Evolutionary conservation across 2,329 filamentous ascomycete genomes (phyloP), one percentile per base, ranked within the genome.

Genomic region (Trichoderma oligosporum): DNA sequence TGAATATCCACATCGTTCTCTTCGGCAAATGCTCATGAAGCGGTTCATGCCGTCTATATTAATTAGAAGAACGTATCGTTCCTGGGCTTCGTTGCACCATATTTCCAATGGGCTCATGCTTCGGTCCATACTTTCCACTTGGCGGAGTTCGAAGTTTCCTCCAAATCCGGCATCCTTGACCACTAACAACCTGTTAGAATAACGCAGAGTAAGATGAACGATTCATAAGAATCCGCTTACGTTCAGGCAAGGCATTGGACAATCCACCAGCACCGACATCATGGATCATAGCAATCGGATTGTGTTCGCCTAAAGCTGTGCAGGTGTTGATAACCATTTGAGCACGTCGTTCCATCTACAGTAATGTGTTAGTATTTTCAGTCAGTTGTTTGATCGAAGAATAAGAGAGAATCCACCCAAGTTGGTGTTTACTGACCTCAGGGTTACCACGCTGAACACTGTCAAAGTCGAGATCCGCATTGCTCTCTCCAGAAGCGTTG

Each of bases 301-400:
- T 97, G 62, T 91, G 79, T 4, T 85, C 77, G 14, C 92, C 93
- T 65, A 97, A 82, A 3, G 90, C 87, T 25, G 89, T 85, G 71
- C 94, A 99, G 4, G 91, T 87, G 73, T 97, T 94, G 73, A 99
- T 99, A 62, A 99, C 94, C 83, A 97, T 96, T 75, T 99, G 94
- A 2, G 93, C 94, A 65, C 94, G 83, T 61, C 94, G 82, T 73
- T 99, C 91, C 73, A 97, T 93, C 74, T 66, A n/a, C n/a, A n/a
- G n/a, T n/a, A n/a, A n/a, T n/a, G n/a, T n/a, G n/a, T n/a, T n/a
- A n/a, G 45, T 6, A 8, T 9, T 54, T 16, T 24, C 22, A n/a
- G 8, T 56, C 20, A 55, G 49, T 27, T 4, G 4, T 4, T 3
- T 45, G 9, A 11, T 20, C 33, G 8, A 7, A 2, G 14, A 20